Base-by-base conservation (phyloP, 106 monocot species). In the Dactylorhiza incarnata region DNA sequence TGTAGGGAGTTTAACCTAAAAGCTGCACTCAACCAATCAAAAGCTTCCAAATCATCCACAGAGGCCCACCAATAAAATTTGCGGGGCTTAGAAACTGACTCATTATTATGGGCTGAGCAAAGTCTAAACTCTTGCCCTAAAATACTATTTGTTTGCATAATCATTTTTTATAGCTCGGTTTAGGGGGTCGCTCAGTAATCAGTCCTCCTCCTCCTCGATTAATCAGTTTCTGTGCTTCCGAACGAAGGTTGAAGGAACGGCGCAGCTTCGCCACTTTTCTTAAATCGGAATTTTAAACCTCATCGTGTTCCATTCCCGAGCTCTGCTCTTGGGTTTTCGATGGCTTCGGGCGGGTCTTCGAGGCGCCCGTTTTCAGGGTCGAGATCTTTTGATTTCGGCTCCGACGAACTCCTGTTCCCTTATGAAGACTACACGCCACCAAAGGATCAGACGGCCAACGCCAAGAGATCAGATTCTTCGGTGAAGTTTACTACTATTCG, bases 401-500 rank as follows among this genome's bases (percentile, higher is more conserved):
- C 94, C 24, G 94, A 94, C 76, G 97, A 99, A 59, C 89, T 94
- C 11, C 84, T 99, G 43, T 89, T 89, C 80, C 81, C 97, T 45
- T 94, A 94, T 74, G 97, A 91, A 52, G 97, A 91, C 65, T 86
- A 70, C 76, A 62, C 75, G 19, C 16, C 52, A 23, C 81, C 80
- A 54, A 78, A 83, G 75, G 90, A 95, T 62, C 48, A 65, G 14
- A 54, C 86, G 76, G 48, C 22, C 44, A 89, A 83, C 68, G 86
- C 79, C 51, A 89, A 48, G 76, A 88, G 88, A 81, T 82, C 84
- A 22, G 90, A 91, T 74, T 81, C 80, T 43, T 48, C 83, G 11
- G 77, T 61, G 4, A 97, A 91, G 89, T 93, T 93, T 74, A 73
- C 48, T 37, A 15, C 24, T 51, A 58, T 43, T 48, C 9, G 6